Conservation (phyloP, 192 early-diverging fungal species). For the Backusella liffmaniae region DNA sequence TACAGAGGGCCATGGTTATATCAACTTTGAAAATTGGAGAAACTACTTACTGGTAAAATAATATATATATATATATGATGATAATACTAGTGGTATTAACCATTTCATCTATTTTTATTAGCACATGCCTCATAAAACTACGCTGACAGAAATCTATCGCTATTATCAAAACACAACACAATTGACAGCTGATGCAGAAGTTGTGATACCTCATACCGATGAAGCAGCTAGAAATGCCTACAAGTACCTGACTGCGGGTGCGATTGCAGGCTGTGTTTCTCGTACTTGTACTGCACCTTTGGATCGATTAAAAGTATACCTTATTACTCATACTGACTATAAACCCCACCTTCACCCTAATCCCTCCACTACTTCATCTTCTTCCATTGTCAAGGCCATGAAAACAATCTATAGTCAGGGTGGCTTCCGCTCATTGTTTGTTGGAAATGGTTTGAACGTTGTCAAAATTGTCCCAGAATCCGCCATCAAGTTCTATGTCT, state of each 20-base stretch:
- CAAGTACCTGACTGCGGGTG: slow-evolving; percentile 68
- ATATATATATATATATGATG: neutral
- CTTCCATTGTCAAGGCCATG: slow-evolving; percentile 36
- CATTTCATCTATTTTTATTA: slow-evolving; percentile 25
- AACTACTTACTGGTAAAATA: slow-evolving; percentile 50
- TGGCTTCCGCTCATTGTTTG: slow-evolving; percentile 66
- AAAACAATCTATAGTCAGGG: slow-evolving; percentile 59
- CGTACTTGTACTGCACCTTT: slow-evolving; percentile 72
- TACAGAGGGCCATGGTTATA: slow-evolving; percentile 52
- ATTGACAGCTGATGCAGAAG: slow-evolving; percentile 65
- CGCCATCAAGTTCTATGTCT: slow-evolving; percentile 73
- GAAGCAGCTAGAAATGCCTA: slow-evolving; percentile 42
- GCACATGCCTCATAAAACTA: slow-evolving; percentile 58
- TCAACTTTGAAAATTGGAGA: slow-evolving; percentile 67
- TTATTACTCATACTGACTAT: slow-evolving; percentile 41
- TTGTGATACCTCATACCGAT: slow-evolving; percentile 53
- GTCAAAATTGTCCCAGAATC: slow-evolving; percentile 75
- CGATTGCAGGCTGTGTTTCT: slow-evolving; percentile 67
- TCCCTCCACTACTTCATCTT: slow-evolving; percentile 26
- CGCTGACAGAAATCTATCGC: slow-evolving; percentile 58
- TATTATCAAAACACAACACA: slow-evolving; percentile 59
- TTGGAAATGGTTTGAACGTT: slow-evolving; percentile 75
- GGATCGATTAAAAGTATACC: slow-evolving; percentile 67
- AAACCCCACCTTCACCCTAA: slow-evolving; percentile 5
- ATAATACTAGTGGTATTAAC: neutral